A percentile compares a stretch with the other conserved stretches of the same genome.
Evolutionary conservation across 129 eudicot species (phyloP).

Genomic region (Artemisia annua): DNA sequence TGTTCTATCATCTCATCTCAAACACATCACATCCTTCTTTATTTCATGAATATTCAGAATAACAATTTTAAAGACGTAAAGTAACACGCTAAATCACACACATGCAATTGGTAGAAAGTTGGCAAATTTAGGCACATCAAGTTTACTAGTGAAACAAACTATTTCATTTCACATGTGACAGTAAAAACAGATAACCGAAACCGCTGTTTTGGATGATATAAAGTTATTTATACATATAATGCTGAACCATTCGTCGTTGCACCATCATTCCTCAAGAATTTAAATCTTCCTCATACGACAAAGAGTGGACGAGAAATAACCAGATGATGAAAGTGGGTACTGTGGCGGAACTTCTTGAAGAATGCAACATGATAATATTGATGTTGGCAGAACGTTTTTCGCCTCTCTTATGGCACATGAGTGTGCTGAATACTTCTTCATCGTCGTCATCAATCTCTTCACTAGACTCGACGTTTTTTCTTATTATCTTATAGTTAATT

Average conservation of each 20-base stretch:
- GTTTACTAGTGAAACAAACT: neutral
- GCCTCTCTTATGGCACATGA: conserved; percentile 5
- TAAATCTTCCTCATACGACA: neutral
- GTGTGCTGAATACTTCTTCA: neutral
- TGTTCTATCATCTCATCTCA: neutral
- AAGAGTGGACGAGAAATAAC: neutral
- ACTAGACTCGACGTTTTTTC: conserved; percentile 19
- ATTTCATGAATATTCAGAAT: conserved; percentile 12
- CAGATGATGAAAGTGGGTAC: conserved; percentile 18
- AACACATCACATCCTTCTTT: conserved; percentile 4
- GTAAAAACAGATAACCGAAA: neutral
- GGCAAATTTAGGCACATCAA: neutral
- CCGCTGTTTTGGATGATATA: no score
- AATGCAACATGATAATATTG: conserved; percentile 7
- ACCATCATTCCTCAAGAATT: neutral
- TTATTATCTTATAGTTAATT: conserved; percentile 11
- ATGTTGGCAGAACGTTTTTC: conserved; percentile 18
- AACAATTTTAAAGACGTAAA: conserved; percentile 4
- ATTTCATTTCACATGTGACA: neutral
- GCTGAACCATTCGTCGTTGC: neutral
- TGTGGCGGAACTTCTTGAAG: conserved; percentile 21
- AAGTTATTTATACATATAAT: neutral
- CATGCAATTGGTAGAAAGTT: neutral
- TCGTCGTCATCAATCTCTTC: conserved; percentile 9
- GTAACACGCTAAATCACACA: neutral